Conservation (phyloP, 2,329 filamentous ascomycete species). For the Sordariomycetes sp. region DNA sequence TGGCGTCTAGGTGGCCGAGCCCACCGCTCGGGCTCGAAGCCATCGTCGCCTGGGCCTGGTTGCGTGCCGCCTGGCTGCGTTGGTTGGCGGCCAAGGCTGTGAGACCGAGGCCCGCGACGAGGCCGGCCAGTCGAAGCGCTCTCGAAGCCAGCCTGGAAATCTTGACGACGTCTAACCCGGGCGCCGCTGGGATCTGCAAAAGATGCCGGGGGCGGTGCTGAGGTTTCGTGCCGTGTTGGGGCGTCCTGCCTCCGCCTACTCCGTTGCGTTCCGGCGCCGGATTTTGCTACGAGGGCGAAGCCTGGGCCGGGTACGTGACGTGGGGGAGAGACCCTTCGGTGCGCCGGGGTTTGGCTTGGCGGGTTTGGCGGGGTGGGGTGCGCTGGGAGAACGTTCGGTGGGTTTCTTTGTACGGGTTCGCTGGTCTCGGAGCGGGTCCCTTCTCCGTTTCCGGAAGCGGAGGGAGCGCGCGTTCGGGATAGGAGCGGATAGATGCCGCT, state of each 20-base stretch:
- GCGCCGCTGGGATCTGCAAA: background rate
- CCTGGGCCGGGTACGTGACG: background rate
- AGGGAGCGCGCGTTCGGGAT: background rate
- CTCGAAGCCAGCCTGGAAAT: slow-evolving; percentile 38
- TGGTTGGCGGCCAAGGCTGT: slow-evolving; percentile 42
- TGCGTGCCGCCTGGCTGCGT: slow-evolving; percentile 26
- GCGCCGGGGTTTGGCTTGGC: background rate
- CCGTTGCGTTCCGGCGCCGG: background rate
- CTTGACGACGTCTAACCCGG: background rate
- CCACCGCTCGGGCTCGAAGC: slow-evolving; percentile 14
- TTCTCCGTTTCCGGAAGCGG: background rate
- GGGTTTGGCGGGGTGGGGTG: background rate
- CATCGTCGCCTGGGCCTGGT: slow-evolving; percentile 24
- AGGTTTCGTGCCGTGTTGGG: background rate
- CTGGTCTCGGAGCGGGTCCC: background rate
- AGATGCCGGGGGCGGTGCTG: background rate
- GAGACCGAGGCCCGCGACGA: slow-evolving; percentile 44
- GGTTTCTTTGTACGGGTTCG: background rate
- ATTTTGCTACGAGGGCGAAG: background rate
- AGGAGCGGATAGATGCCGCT: background rate
- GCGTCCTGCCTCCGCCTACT: background rate
- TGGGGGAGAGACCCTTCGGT: background rate
- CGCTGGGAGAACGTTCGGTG: background rate
- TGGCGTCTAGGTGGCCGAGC: slow-evolving; percentile 33
- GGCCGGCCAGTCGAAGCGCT: slow-evolving; percentile 37